Conservation (phyloP, 1,284 basidiomycete species). For the Xerocomus amazonicus region DNA sequence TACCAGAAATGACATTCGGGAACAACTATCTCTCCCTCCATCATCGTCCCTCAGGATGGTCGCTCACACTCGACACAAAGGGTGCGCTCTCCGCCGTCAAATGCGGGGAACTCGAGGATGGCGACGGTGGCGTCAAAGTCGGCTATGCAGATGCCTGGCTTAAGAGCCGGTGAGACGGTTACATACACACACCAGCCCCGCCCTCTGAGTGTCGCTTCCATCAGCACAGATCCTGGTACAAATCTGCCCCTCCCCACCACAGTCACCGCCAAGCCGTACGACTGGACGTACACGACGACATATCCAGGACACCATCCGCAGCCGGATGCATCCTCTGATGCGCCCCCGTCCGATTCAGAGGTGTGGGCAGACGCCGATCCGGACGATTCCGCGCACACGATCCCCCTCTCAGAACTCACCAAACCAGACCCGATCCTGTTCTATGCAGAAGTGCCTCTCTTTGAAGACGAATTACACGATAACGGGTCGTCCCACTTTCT, state of each 20-base stretch:
- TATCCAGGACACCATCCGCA: constrained; percentile 64
- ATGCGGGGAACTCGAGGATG: constrained; percentile 69
- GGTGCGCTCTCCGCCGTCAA: constrained; percentile 75
- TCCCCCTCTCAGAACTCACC: constrained; percentile 82
- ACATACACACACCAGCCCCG: not conserved
- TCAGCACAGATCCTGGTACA: constrained; percentile 55
- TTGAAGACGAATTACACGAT: constrained; percentile 93
- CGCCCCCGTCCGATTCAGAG: constrained; percentile 13
- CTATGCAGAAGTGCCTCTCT: constrained; percentile 89
- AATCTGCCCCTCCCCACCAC: constrained; percentile 68
- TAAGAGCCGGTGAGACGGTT: constrained; percentile 65
- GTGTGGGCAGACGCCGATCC: constrained; percentile 54
- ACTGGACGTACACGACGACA: constrained; percentile 96
- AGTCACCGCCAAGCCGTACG: constrained; percentile 81
- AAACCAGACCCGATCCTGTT: constrained; percentile 91
- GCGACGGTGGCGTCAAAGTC: constrained; percentile 90
- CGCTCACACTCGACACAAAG: constrained; percentile 65
- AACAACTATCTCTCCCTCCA: constrained; percentile 73
- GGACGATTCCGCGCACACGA: constrained; percentile 52
- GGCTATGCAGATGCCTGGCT: constrained; percentile 94
- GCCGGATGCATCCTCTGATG: not conserved
- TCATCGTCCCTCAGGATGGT: constrained; percentile 60
- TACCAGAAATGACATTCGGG: constrained; percentile 98
- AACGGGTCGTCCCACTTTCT: constrained; percentile 84
- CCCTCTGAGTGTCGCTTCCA: constrained; percentile 15